Conservation (phyloP, 2,329 filamentous ascomycete genomes). For the Alternaria postmessia region DNA sequence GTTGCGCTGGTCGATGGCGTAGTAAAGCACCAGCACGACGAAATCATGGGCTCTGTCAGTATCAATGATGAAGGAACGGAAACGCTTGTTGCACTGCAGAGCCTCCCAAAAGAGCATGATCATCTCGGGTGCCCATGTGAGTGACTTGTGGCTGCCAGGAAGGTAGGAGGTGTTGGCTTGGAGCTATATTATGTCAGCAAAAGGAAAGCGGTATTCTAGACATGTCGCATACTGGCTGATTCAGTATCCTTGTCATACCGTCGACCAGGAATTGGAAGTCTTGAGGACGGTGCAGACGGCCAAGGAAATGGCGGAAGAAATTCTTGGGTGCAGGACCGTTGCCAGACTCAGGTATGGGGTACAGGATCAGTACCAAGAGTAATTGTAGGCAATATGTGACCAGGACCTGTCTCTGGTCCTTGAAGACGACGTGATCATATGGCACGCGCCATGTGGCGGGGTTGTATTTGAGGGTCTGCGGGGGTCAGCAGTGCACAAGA, state of each 20-base stretch:
- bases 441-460: constrained; percentile 92
- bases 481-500: constrained; percentile 24
- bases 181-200: constrained; percentile 59
- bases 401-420: constrained; percentile 86
- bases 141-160: constrained; percentile 79
- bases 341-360: constrained; percentile 82
- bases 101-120: constrained; percentile 98
- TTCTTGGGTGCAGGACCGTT: constrained; percentile 78
- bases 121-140: constrained; percentile 92
- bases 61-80: constrained; percentile 95
- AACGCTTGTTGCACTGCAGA: constrained; percentile 96
- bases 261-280: constrained; percentile 98
- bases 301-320: constrained; percentile 90
- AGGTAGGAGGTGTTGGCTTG: constrained; percentile 89
- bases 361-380: constrained; percentile 83
- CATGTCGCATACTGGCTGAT: constrained; percentile 71
- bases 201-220: too few species aligned
- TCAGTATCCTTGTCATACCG: constrained; percentile 89
- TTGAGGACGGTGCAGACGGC: constrained; percentile 87
- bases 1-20: constrained; percentile 86
- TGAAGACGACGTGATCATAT: constrained; percentile 91
- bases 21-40: constrained; percentile 87
- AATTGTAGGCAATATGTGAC: constrained; percentile 93
- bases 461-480: constrained; percentile 90
- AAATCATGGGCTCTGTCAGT: constrained; percentile 94